Evolutionary conservation across 768 basidiomycete genomes (phyloP), one percentile per base, ranked within the genome.

Genomic region (Clitopilus passeckerianus): DNA sequence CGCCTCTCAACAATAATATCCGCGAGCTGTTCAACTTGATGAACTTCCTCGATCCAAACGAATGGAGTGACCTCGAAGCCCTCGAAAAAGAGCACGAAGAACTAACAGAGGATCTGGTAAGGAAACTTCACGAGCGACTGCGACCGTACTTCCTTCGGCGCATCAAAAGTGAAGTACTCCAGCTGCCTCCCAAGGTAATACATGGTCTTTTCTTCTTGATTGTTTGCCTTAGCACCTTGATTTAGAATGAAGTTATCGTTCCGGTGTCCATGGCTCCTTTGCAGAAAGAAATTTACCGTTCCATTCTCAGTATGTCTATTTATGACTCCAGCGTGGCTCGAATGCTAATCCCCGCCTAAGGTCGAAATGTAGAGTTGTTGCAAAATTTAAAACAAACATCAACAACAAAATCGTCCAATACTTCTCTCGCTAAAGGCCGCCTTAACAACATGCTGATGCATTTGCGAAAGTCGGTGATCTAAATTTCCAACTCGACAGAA

Each of bases 1-100:
- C 97, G 0, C 96, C 96, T 0, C 72, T 98, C 59, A 98, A 98
- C 72, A 98, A 98, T 77, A 98, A 98, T 68, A 89, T 99, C 22
- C 83, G 93, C 53, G 97, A 99, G 73, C 74, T 99, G 23, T 96
- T 98, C 79, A 98, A 95, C 70, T 80, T 99, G 44, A 94, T 99
- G 87, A 92, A 94, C 70, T 98, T 98, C 76, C 82, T 98, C 16
- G 92, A 95, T 68, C 85, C 90, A 5, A 64, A 72, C 12, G 77
- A 89, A 61, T 93, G 92, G 92, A 69, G 73, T 5, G 85, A 98
- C 68, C 75, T 98, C 20, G 85, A 88, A 66, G 79, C 71, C 6
- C 77, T 98, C 10, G 87, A 89, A 60, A 83, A 82, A 64, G 81
- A 91, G 60, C 88, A 93, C 63, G 86, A 85, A 62, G 86, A 85